phyloP scores from a whole-genome alignment of 164 flowering plant species.

The Magnolia changhungtana region DNA sequence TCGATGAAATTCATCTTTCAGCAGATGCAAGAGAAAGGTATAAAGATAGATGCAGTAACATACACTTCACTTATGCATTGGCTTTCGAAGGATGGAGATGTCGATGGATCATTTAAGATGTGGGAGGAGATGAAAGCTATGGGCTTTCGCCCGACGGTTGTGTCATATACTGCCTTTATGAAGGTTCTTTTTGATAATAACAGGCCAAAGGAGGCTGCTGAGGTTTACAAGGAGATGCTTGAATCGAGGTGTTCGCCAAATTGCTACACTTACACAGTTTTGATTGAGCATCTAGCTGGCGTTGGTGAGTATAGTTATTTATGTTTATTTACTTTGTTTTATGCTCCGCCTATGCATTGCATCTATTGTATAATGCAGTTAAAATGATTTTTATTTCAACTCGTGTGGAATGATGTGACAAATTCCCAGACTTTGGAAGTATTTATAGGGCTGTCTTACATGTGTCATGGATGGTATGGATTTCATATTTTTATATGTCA shows the following conservation, averaged over 20 bases:
- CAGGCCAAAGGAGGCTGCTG: constrained; percentile 58
- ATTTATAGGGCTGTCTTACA: no score
- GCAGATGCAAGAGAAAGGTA: constrained; percentile 71
- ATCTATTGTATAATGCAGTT: no score
- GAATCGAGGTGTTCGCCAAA: constrained; percentile 59
- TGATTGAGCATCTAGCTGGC: constrained; percentile 77
- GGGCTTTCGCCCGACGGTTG: constrained; percentile 70
- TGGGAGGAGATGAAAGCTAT: constrained; percentile 80
- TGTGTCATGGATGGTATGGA: no score
- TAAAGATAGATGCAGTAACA: constrained; percentile 70
- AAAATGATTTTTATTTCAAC: background rate
- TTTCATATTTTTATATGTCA: background rate
- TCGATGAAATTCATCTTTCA: constrained; percentile 71
- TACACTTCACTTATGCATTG: constrained; percentile 83
- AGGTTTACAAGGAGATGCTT: constrained; percentile 78
- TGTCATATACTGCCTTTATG: constrained; percentile 88
- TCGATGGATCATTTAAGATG: constrained; percentile 52
- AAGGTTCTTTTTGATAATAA: constrained; percentile 66
- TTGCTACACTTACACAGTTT: constrained; percentile 78
- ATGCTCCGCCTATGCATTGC: no score
- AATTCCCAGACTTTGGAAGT: no score
- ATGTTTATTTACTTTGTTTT: background rate
- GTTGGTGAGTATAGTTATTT: constrained; percentile 47
- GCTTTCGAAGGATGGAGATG: constrained; percentile 72
- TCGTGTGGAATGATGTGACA: background rate